Conservation (phyloP, 1,284 basidiomycete species). For the Ganoderma multipileum region DNA sequence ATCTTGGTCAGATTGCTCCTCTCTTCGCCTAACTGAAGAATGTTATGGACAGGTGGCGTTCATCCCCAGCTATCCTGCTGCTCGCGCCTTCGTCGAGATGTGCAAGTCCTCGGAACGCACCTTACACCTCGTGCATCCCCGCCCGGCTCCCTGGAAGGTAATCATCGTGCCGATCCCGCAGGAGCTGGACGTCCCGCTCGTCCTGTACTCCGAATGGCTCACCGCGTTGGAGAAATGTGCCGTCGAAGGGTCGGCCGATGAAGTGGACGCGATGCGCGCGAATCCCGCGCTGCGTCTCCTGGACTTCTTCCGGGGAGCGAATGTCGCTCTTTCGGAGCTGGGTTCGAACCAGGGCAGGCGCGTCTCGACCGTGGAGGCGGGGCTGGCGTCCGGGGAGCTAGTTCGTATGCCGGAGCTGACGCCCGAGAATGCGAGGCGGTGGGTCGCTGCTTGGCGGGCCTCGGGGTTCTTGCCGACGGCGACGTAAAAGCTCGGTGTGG, state of each 20-base stretch:
- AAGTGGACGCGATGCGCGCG: slow-evolving; percentile 25
- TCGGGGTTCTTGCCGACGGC: slow-evolving; percentile 11
- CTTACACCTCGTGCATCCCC: slow-evolving; percentile 39
- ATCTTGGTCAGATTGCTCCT: background rate
- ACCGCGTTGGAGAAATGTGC: slow-evolving; percentile 10
- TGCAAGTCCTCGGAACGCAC: slow-evolving; percentile 19
- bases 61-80: slow-evolving; percentile 33
- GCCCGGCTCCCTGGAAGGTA: slow-evolving; percentile 27
- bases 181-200: slow-evolving; percentile 28
- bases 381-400: slow-evolving; percentile 6
- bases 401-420: slow-evolving; percentile 6
- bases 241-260: background rate
- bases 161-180: slow-evolving; percentile 26
- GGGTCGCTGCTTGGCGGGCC: slow-evolving; percentile 16
- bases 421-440: slow-evolving; percentile 4
- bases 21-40: too few species aligned
- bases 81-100: slow-evolving; percentile 33
- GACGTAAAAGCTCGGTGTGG: background rate
- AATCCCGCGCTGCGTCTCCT: slow-evolving; percentile 33
- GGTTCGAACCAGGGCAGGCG: background rate
- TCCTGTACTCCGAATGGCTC: slow-evolving; percentile 31
- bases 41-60: slow-evolving; percentile 25
- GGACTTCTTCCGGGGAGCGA: slow-evolving; percentile 28
- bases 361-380: slow-evolving; percentile 19
- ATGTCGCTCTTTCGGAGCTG: background rate